Conservation (phyloP, 2,329 filamentous ascomycete species). For the Aspergillus puulaauensis region DNA sequence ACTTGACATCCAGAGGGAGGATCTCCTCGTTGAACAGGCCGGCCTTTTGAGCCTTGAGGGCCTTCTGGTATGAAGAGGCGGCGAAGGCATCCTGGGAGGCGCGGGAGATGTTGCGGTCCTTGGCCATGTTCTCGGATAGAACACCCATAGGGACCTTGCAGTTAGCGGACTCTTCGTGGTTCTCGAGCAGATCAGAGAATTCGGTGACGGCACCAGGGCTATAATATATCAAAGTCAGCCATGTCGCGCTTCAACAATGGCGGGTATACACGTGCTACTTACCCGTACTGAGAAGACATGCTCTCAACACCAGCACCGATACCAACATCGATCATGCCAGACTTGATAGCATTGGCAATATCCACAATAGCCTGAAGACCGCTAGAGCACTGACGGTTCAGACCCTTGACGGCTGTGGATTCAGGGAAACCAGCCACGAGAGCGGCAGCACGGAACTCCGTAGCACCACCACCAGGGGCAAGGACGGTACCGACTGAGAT, state of each 20-base stretch:
- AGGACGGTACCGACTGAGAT: constrained; percentile 90
- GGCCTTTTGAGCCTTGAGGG: constrained; percentile 74
- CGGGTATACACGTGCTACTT: constrained; percentile 32
- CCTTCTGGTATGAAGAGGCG: constrained; percentile 89
- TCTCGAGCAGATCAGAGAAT: constrained; percentile 86
- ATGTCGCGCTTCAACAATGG: not conserved
- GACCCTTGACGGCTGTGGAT: constrained; percentile 74
- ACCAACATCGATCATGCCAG: constrained; percentile 93
- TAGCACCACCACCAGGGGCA: constrained; percentile 88
- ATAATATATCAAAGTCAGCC: not conserved
- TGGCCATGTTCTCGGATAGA: constrained; percentile 91
- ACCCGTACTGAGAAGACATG: constrained; percentile 93
- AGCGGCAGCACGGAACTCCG: constrained; percentile 91
- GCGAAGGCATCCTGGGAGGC: constrained; percentile 86
- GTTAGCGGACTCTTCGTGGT: constrained; percentile 78
- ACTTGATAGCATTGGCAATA: constrained; percentile 86
- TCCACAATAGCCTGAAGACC: constrained; percentile 91
- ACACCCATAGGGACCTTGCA: constrained; percentile 98
- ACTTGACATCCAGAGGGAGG: constrained; percentile 78
- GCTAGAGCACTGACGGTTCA: constrained; percentile 94
- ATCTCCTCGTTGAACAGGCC: constrained; percentile 96
- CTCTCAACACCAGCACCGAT: constrained; percentile 94
- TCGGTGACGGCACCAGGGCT: constrained; percentile 83
- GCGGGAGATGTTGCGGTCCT: constrained; percentile 72
- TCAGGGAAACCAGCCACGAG: constrained; percentile 90